Conservation (phyloP, 2,329 filamentous ascomycete genomes). For the Neofusicoccum sp. region DNA sequence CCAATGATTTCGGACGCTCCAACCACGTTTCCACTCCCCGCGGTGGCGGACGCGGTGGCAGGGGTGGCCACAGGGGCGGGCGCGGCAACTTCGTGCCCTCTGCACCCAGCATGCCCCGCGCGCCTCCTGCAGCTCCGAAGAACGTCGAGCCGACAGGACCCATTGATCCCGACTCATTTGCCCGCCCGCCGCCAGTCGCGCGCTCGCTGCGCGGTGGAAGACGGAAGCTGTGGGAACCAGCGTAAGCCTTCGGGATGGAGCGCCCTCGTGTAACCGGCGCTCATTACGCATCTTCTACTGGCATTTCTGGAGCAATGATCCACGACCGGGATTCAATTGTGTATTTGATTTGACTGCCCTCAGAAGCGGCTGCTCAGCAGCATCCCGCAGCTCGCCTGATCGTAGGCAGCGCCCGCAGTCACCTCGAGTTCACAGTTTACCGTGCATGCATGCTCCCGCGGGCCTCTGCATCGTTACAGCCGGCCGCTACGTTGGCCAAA, state of each 20-base stretch:
- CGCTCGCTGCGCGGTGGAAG: conserved; percentile 37
- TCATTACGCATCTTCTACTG: conserved; percentile 14
- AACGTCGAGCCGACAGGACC: conserved; percentile 29
- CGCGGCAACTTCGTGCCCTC: conserved; percentile 23
- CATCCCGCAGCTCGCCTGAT: neutral
- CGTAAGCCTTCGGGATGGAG: conserved; percentile 26
- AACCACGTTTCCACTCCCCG: conserved; percentile 25
- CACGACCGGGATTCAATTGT: conserved; percentile 7
- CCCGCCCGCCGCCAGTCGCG: conserved; percentile 36
- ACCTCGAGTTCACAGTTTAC: conserved; percentile 14
- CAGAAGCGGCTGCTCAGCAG: conserved; percentile 7
- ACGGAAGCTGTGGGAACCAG: conserved; percentile 45
- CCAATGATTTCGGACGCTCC: conserved; percentile 51
- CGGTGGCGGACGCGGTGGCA: conserved; percentile 31
- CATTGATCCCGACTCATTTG: conserved; percentile 44
- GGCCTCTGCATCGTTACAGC: conserved; percentile 13
- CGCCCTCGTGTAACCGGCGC: neutral
- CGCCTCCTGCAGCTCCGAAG: conserved; percentile 30
- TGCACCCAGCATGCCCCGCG: conserved; percentile 29
- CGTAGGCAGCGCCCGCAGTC: conserved; percentile 6
- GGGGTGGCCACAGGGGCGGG: conserved; percentile 30
- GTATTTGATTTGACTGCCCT: conserved; percentile 14
- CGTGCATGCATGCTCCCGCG: conserved; percentile 9
- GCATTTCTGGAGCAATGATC: conserved; percentile 16
- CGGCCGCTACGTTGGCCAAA: conserved; percentile 5